Base-by-base conservation (phyloP, 257 asterid genomes). In the Solanum piurae region DNA sequence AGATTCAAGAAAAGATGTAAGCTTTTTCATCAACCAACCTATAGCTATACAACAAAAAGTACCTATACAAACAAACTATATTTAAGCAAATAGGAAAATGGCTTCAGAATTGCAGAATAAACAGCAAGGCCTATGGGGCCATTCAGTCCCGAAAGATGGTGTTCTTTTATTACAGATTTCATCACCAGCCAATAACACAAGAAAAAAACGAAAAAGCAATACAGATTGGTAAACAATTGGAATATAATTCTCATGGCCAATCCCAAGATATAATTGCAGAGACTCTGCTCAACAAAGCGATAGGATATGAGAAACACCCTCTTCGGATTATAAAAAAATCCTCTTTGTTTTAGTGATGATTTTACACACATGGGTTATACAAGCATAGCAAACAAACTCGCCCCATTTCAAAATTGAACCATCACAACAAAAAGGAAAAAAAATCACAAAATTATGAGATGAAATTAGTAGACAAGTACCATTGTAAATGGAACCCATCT, bases 131-230 rank as follows among this genome's bases (percentile, higher is more conserved):
- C 85, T 4, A 37, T 83, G 4, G 64, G 64, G 93, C 95, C 93
- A 90, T 87, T 94, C 94, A 92, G 96, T 91, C 98, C 98, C 96
- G 96, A 94, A 94, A 93, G 96, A 94, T 93, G 95, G 98, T 94
- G 91, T 92, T 52, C 34, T 10, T 86, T 46, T 77, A 20, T 52
- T 2, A 71, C 1, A 21, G 83, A 89, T 94, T 83, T 93, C 98
- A 44, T 93, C 96, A 91, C 55, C 68, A 95, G 93, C 95, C 85
- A 80, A 2, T 44, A 42, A 12, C 4, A n/a, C 25, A 58, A 42
- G 0, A 49, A 10, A n/a, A 18, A 1, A 29, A n/a, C 11, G 11
- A 29, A 71, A 71, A 31, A 33, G 3, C 13, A 71, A 16, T 4
- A 18, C 25, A 33, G 21, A 71, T 16, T 71, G 13, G 7, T 6